Evolutionary conservation across 148 eudicot genomes (phyloP), one percentile per base, ranked within the genome.

Genomic region (Rhododendron vialii): DNA sequence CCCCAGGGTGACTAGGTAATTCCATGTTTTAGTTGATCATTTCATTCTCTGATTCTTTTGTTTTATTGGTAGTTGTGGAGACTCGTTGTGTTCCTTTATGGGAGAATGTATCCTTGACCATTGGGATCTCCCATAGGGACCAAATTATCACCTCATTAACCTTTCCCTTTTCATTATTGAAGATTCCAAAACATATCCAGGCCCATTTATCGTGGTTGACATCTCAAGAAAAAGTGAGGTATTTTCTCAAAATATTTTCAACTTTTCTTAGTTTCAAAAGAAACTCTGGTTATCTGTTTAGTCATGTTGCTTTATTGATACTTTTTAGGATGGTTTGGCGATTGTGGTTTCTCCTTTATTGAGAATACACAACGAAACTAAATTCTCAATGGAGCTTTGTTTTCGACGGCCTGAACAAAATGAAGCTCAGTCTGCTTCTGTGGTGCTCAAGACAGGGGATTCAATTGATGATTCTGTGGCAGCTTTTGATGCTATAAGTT

Each of bases 281-380:
- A 53, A 55, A 55, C 57, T 83, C 11, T 59, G n/a, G 7, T 10
- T 17, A 57, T 75, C 5, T 69, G 57, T 14, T 57, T 77, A n/a
- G 30, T 45, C 59, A 20, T 67, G n/a, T 47, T 35, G 12, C 77
- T 57, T 41, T 75, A 26, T 86, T 69, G 75, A 51, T 45, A 30
- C 59, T 83, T 85, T 84, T 35, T 92, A 98, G 99, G 98, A 94
- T 86, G 98, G 95, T 38, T 86, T 98, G 90, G 92, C 92, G 53
- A 85, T 98, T 84, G 71, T 65, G 41, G 90, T 95, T 83, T 94
- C 98, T 86, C 99, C 99, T 74, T 86, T 94, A 83, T 84, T 98
- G 78, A 93, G 93, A 90, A 91, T 98, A 88, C 93, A 94, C 86
- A 98, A 98, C 89, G 93, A 91, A 88, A 98, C 98, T 65, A 93